Base-by-base conservation (phyloP, 2,329 filamentous ascomycete species). In the Trichoderma brevicompactum region DNA sequence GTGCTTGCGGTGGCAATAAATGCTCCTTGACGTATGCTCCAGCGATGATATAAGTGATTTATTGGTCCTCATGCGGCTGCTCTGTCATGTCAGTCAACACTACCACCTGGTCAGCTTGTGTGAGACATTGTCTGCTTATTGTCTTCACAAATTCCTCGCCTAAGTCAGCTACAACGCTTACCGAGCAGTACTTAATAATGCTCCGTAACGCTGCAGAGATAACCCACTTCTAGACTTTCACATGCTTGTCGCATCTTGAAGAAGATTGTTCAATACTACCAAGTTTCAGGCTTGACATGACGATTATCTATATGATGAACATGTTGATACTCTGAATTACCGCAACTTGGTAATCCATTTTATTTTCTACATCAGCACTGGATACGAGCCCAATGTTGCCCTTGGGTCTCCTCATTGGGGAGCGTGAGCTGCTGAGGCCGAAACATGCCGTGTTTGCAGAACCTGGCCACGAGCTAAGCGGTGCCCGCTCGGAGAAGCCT, bases 1-100 rank as follows among this genome's bases (percentile, higher is more conserved):
- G 55, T 17, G 28, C 34, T 12, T 49, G 55, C 55, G 56, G 56
- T 41, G 56, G 56, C 36, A 49, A 60, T 50, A 19, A 12, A 28
- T 2, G 36, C 44, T 13, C 5, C 43, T 13, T 28, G 23, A 60
- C 56, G 56, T 50, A 60, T 60, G 36, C 12, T 7, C 28, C 41
- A 13, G 10, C 10, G 44, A 10, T 15, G 40, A 12, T 48, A 48
- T 28, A 28, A 28, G 23, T 28, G 23, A 28, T 28, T 28, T 28
- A 28, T 28, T 28, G 23, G 23, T 5, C 23, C 23, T 28, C 23
- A 28, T 28, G 23, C 23, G 23, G 23, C 23, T 28, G 23, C 23
- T 28, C 23, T 28, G 23, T 28, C 23, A 5, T 28, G 23, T 28
- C 23, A 28, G 23, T 28, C 23, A 28, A 28, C 23, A 28, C 23